These are phyloP conservation scores for Sclerotinia trifoliorum DNA, from an alignment of 2,329 filamentous ascomycete species.

Conservation along the genomic window DNA sequence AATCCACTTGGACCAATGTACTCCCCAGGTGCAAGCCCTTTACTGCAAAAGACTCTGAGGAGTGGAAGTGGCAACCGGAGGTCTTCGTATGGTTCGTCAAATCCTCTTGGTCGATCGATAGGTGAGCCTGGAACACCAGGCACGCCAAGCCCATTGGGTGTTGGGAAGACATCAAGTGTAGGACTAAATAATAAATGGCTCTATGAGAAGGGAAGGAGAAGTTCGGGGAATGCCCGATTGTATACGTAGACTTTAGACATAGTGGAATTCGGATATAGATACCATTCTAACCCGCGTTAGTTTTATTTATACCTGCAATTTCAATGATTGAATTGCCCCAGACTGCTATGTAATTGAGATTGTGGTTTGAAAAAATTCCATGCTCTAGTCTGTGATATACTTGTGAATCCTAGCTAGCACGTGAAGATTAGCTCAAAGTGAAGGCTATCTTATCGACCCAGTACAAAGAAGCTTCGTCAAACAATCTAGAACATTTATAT, in stretches of 20 bases:
- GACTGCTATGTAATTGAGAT: background rate
- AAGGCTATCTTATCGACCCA: slow-evolving; percentile 17
- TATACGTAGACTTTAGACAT: slow-evolving; percentile 32
- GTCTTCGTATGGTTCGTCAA: slow-evolving; percentile 61
- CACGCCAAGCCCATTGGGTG: slow-evolving; percentile 64
- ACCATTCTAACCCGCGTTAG: slow-evolving; percentile 27
- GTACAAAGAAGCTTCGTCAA: slow-evolving; percentile 18
- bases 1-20: slow-evolving; percentile 47
- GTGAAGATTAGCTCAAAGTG: slow-evolving; percentile 18
- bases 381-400: slow-evolving; percentile 1
- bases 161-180: slow-evolving; percentile 68
- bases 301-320: background rate
- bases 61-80: slow-evolving; percentile 51
- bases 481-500: slow-evolving; percentile 22
- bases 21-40: slow-evolving; percentile 52
- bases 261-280: slow-evolving; percentile 33
- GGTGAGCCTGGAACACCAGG: slow-evolving; percentile 53
- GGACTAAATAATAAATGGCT: slow-evolving; percentile 91
- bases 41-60: slow-evolving; percentile 67
- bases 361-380: background rate
- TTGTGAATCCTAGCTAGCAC: slow-evolving; percentile 9
- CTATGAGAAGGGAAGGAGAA: slow-evolving; percentile 72
- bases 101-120: slow-evolving; percentile 50
- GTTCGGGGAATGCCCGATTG: slow-evolving; percentile 35
- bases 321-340: background rate